Conservation (phyloP, 257 asterid species). For the Capsicum baccatum region DNA sequence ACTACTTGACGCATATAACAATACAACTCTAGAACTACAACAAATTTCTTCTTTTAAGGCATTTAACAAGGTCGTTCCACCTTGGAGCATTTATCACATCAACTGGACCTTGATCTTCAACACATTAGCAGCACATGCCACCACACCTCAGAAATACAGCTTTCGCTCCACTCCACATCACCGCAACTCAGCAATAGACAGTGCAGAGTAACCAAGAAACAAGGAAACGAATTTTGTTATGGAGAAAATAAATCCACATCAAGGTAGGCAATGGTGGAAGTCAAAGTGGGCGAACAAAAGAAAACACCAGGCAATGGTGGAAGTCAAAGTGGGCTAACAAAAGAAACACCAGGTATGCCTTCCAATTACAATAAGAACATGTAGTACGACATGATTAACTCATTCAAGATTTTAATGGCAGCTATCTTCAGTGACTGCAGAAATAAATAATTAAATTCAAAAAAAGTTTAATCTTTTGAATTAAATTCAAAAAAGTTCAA, state of each 20-base stretch:
- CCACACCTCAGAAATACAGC: neutral
- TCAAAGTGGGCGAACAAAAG: neutral
- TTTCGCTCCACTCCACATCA: neutral
- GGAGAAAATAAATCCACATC: neutral
- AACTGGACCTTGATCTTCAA: neutral
- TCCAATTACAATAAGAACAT: neutral
- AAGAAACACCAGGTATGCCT: neutral
- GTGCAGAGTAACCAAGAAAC: slow-evolving; percentile 16
- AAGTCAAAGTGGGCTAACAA: neutral
- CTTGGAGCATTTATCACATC: neutral
- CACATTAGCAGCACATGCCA: neutral
- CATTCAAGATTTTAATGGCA: neutral
- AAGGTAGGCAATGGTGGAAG: neutral
- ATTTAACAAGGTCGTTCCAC: neutral
- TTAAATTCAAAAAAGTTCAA: too few relatives aligned
- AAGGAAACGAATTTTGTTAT: neutral
- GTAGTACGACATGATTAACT: neutral
- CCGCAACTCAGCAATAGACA: neutral
- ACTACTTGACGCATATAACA: neutral
- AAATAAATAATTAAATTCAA: neutral
- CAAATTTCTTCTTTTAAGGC: neutral
- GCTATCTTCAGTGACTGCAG: neutral
- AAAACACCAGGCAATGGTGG: neutral
- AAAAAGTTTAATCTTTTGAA: too few relatives aligned
- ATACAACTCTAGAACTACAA: neutral